Evolutionary conservation across 1,284 basidiomycete species (phyloP).

Genomic region (Mycena sp.): DNA sequence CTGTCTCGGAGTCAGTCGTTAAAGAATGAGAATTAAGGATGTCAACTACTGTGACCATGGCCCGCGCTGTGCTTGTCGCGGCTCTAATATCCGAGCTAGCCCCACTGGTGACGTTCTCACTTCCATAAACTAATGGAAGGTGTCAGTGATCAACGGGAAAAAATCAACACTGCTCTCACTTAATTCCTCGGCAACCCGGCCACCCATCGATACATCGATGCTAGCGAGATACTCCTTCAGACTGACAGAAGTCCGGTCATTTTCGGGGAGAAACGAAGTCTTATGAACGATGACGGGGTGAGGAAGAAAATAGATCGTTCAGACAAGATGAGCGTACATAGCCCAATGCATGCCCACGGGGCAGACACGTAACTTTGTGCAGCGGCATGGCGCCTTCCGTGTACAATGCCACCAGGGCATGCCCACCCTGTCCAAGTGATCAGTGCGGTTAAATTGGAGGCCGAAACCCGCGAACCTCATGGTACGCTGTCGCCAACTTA

Average conservation of each 20-base stretch:
- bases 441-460: constrained; percentile 24
- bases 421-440: constrained; percentile 73
- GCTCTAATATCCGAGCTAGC: constrained; percentile 86
- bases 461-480: constrained; percentile 67
- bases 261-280: constrained; percentile 90
- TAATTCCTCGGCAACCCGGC: constrained; percentile 92
- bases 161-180: constrained; percentile 54
- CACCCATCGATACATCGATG: constrained; percentile 93
- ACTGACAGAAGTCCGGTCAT: constrained; percentile 79
- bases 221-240: constrained; percentile 77
- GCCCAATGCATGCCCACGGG: constrained; percentile 92
- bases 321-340: constrained; percentile 62
- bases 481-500: constrained; percentile 92
- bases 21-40: background rate
- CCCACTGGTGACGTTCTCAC: constrained; percentile 90
- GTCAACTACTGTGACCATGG: constrained; percentile 85
- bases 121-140: constrained; percentile 76
- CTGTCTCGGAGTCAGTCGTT: constrained; percentile 43
- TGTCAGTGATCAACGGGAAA: constrained; percentile 20
- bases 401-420: constrained; percentile 90
- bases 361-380: constrained; percentile 96
- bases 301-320: constrained; percentile 17
- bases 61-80: constrained; percentile 84
- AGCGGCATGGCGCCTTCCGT: constrained; percentile 94
- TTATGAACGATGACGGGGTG: constrained; percentile 42